A percentile compares a stretch with the other conserved stretches of the same genome.
phyloP scores from a whole-genome alignment of 805 yeast genomes.

The Debaryomyces castellii region DNA sequence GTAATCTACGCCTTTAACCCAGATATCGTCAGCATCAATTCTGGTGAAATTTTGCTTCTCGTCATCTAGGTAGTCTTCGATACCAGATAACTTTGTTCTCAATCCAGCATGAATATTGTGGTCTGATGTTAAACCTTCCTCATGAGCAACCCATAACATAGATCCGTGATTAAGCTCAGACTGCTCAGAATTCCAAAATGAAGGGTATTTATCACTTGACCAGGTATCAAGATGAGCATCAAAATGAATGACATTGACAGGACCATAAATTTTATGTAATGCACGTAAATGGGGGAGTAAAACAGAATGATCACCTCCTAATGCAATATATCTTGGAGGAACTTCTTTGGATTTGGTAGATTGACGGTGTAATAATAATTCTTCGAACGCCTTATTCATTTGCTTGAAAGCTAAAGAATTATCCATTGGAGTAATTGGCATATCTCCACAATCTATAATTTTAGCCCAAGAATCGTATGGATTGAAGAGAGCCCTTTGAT shows the following conservation, averaged over 20 bases:
- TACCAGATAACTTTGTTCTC: constrained; percentile 69
- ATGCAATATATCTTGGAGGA: constrained; percentile 64
- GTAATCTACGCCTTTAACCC: constrained; percentile 61
- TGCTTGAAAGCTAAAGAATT: constrained; percentile 52
- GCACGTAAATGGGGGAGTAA: constrained; percentile 72
- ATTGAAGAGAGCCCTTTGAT: constrained; percentile 58
- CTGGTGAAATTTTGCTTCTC: constrained; percentile 66
- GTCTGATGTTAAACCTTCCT: constrained; percentile 63
- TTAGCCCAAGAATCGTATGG: constrained; percentile 52
- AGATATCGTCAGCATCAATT: constrained; percentile 71
- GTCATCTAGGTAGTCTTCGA: constrained; percentile 66
- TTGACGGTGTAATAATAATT: constrained; percentile 47
- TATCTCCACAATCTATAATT: constrained; percentile 56
- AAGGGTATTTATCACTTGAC: constrained; percentile 71
- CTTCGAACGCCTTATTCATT: constrained; percentile 54
- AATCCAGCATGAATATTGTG: constrained; percentile 74
- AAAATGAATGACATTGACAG: constrained; percentile 72
- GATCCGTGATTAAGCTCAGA: constrained; percentile 78
- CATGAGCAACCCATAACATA: constrained; percentile 77
- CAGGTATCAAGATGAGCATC: constrained; percentile 86
- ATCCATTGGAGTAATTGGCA: constrained; percentile 62
- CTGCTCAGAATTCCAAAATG: constrained; percentile 57
- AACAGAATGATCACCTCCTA: constrained; percentile 85
- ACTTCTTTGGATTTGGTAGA: constrained; percentile 17
- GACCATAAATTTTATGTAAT: constrained; percentile 59